Percentiles rank a stretch among this genome's conserved stretches.
These are phyloP conservation scores for Dendrobium nobile DNA, from an alignment of 106 monocot genomes.

Conservation along the genomic window DNA sequence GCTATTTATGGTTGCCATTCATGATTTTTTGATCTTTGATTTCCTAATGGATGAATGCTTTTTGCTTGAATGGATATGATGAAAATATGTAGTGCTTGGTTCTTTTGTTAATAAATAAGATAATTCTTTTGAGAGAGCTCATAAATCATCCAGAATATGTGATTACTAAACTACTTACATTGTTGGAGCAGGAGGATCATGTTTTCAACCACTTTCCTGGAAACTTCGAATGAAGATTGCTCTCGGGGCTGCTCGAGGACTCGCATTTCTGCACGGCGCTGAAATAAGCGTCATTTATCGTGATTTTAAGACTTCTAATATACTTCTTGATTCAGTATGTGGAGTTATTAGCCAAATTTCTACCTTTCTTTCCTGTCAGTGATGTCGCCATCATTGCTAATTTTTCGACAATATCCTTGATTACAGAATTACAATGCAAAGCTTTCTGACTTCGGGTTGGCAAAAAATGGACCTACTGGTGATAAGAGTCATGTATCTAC, in stretches of 20 bases:
- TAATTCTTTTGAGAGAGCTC: background rate
- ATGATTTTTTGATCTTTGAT: background rate
- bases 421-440: conserved; percentile 61
- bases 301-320: conserved; percentile 86
- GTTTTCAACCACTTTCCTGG: conserved; percentile 93
- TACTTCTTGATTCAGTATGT: conserved; percentile 73
- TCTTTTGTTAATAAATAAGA: background rate
- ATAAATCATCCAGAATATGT: background rate
- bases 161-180: background rate
- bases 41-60: background rate
- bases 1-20: conserved; percentile 7
- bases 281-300: conserved; percentile 79
- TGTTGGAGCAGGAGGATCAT: conserved; percentile 60
- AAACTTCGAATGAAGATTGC: conserved; percentile 81
- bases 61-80: background rate
- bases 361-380: background rate
- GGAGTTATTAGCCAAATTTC: background rate
- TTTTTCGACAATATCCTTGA: background rate
- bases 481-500: conserved; percentile 85
- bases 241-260: conserved; percentile 82
- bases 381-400: background rate
- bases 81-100: background rate
- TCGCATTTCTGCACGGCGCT: conserved; percentile 74
- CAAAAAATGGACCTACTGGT: conserved; percentile 66
- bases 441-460: conserved; percentile 82